Base-by-base conservation (phyloP, 352 stramenopile genomes). In the Phytopythium litorale region DNA sequence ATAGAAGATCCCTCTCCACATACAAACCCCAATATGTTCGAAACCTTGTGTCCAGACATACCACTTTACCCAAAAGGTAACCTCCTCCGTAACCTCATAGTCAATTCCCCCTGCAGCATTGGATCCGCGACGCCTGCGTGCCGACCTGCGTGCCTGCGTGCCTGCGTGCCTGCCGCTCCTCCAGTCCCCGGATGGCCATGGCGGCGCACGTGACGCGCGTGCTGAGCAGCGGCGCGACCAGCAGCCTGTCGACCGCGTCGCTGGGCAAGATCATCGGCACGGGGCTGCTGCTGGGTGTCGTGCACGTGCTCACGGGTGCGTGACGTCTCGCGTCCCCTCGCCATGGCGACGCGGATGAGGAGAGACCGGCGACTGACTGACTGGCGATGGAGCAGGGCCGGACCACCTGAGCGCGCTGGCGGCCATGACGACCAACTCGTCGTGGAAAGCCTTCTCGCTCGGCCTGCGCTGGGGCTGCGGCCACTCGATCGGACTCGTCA, bases 391-490 rank as follows among this genome's bases (percentile, higher is more conserved):
- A 19, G 25, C 25, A 28, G 78, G 81, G 0, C 91, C 91, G 0
- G 91, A 98, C 66, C 93, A 98, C 65, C 74, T 98, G 32, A 91
- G 80, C 56, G 91, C 91, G 35, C 67, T 98, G 18, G 90, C 89
- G 13, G 96, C 91, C 42, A 84, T 97, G 62, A 89, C 79, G 25
- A 84, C 86, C 8, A 84, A 73, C 42, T 89, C 78, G 5, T 95
- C 81, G n/a, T 92, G 75, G 68, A 71, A 73, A 25, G 81, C 88
- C 2, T 97, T 97, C 65, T 70, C 76, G 18, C 75, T 97, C 4
- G 91, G 91, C 15, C 73, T 97, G 21, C 85, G 87, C 72, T 98
- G 91, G 91, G 93, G 93, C 19, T 81, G 91, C 35, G 91, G 93
- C 33, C 92, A 98, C 71, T 93, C 78, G 18, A 85, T 92, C 25